Conservation (phyloP, 176 grass and related monocot species). For the Saccharum spontaneum region DNA sequence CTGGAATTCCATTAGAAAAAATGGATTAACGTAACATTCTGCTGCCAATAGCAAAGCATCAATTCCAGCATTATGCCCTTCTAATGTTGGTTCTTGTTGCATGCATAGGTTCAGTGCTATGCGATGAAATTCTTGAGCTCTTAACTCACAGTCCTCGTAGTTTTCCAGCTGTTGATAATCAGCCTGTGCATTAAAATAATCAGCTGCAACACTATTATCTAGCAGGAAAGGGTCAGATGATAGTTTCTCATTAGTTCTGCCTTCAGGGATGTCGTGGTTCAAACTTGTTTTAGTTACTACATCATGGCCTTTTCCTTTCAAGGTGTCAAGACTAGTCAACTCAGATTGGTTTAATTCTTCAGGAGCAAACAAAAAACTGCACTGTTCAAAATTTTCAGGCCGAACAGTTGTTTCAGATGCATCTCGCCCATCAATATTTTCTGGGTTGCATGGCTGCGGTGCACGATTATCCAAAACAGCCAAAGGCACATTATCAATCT, state of each 20-base stretch:
- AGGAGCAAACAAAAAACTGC: slow-evolving; percentile 67
- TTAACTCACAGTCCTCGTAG: slow-evolving; percentile 68
- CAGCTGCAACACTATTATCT: slow-evolving; percentile 63
- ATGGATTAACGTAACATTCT: slow-evolving; percentile 90
- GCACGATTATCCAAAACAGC: slow-evolving; percentile 34
- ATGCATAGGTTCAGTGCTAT: slow-evolving; percentile 75
- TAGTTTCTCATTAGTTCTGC: slow-evolving; percentile 44
- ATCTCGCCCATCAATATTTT: slow-evolving; percentile 54
- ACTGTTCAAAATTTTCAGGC: slow-evolving; percentile 54
- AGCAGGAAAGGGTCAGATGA: slow-evolving; percentile 44
- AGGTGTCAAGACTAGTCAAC: slow-evolving; percentile 49
- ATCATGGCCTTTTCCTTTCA: slow-evolving; percentile 39
- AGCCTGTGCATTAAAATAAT: slow-evolving; percentile 69
- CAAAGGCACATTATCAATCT: slow-evolving; percentile 58
- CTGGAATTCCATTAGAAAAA: slow-evolving; percentile 66
- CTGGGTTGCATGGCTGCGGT: slow-evolving; percentile 26
- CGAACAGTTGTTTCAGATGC: slow-evolving; percentile 41
- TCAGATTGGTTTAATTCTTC: slow-evolving; percentile 68
- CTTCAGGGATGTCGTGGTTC: slow-evolving; percentile 39
- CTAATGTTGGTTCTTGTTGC: slow-evolving; percentile 60
- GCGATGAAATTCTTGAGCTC: slow-evolving; percentile 80
- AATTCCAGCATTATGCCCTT: slow-evolving; percentile 83
- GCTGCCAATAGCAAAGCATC: slow-evolving; percentile 92
- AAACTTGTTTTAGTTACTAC: slow-evolving; percentile 41
- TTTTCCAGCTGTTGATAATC: slow-evolving; percentile 88